Base-by-base conservation (phyloP, 2,329 filamentous ascomycete genomes). In the Apiospora koreana region DNA sequence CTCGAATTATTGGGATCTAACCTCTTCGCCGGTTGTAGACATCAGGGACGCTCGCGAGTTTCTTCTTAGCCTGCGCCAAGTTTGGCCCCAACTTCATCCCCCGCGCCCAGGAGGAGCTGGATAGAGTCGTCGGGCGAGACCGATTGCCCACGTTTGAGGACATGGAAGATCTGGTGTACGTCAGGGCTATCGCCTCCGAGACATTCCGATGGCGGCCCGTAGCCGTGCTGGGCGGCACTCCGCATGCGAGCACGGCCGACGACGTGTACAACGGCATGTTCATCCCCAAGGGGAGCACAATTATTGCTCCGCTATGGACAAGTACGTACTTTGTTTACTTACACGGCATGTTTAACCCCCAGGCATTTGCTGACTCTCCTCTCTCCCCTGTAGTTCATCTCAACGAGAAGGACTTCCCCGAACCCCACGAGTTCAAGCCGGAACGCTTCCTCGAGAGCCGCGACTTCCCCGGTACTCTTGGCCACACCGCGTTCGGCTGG, bases 381-480 rank as follows among this genome's bases (percentile, higher is more conserved):
- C 69, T 84, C 87, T 84, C 87, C 71, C 83, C 84, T 0, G 77
- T 82, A 10, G 83, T 76, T 0, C 87, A 87, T 68, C 81, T 62
- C n/a, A 28, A 54, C 28, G n/a, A 41, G 18, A 35, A 41, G 2
- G 81, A 83, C 38, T 84, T 83, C 69, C 81, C 81, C 0, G 78
- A 83, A 1, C 81, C 82, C 0, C 77, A 83, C 14, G 74, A 78
- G n/a, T 83, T 83, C 50, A 73, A 69, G 50, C 74, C 74, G 5
- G 74, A 75, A 45, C 72, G 74, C 25, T 75, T 75, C 41, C 48
- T 67, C 72, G 73, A 62, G 8, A 18, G 48, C 71, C 71, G 76
- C 1, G 73, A 66, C 16, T 23, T 64, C 7, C 74, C 71, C 28
- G 67, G 80, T 0, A 83, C 83, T 7, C 82, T 82, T 0, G 38